A percentile compares a stretch with the other conserved stretches of the same genome.
Evolutionary conservation across 208 protist species (phyloP).

Genomic region (Dictyostelium gargantuum): DNA sequence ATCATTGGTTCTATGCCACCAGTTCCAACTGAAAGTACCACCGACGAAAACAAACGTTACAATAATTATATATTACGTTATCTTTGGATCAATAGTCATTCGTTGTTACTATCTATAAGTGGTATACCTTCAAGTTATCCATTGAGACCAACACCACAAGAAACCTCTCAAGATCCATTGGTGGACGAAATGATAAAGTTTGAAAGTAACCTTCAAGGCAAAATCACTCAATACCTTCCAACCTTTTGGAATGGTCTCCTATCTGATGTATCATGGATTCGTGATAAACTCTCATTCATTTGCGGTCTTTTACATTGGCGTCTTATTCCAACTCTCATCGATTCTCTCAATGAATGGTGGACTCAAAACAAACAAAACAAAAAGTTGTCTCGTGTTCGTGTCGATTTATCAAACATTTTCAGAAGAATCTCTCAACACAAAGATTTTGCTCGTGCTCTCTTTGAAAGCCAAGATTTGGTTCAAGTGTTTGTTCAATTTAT

Average conservation of each 20-base stretch:
- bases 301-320: conserved; percentile 53
- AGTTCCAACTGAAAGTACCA: neutral
- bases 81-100: conserved; percentile 50
- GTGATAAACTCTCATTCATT: conserved; percentile 53
- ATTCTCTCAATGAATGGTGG: conserved; percentile 51
- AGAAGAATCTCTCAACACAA: conserved; percentile 30
- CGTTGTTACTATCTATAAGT: neutral
- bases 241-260: conserved; percentile 9
- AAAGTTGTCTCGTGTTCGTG: conserved; percentile 11
- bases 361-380: conserved; percentile 54
- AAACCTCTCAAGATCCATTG: neutral
- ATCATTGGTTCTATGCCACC: neutral
- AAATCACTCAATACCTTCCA: conserved; percentile 34
- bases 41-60: conserved; percentile 19
- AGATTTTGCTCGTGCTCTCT: conserved; percentile 19
- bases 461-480: conserved; percentile 6
- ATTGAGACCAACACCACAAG: neutral
- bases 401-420: conserved; percentile 55
- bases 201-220: neutral
- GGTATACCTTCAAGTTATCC: conserved; percentile 31
- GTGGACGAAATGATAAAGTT: conserved; percentile 55
- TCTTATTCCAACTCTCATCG: conserved; percentile 12
- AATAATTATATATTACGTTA: neutral
- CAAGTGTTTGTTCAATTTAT: conserved; percentile 65
- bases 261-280: neutral